Base-by-base conservation (phyloP, 192 early-diverging fungal genomes). In the Linnemannia elongata region DNA sequence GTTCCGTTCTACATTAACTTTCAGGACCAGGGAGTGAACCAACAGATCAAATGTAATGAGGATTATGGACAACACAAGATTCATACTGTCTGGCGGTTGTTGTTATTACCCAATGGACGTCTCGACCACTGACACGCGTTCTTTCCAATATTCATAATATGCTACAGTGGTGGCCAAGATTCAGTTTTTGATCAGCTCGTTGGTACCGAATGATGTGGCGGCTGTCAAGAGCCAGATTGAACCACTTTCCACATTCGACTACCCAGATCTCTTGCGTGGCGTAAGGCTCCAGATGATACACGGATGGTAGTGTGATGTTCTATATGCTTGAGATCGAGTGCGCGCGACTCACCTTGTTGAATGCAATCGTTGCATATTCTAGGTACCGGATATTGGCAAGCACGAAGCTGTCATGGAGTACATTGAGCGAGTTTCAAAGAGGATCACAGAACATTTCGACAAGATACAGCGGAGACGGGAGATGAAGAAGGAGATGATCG, bases 161-260 rank as follows among this genome's bases (percentile, higher is more conserved):
- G 49, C 3, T 49, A 30, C 39, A 77, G 77, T 79, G 22, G 79
- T 81, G 5, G 83, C 79, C 54, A 86, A 86, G 60, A 77, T 86
- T 24, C 84, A 86, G 75, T 86, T 77, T 22, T 17, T 77, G 44
- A 78, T 86, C 55, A 86, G 84, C 47, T 73, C 84, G 6, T 44
- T 86, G n/a, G 63, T 86, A 24, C 75, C 81, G 33, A 77, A 81
- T 30, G 84, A 77, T 49, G 79, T 86, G 12, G 69, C 74, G 24
- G 75, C 47, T n/a, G 78, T 60, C 24, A 44, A 80, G 75, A 86
- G 84, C 55, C 80, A 80, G 17, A 6, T 86, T 10, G 84, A 86
- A 57, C 30, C 45, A 24, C 79, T 86, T 6, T 81, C 84, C 3
- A 17, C 69, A n/a, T 74, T 86, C 39, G 75, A 69, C n/a, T 36